A percentile compares a stretch with the other conserved stretches of the same genome.
phyloP scores from a whole-genome alignment of 2,329 filamentous ascomycete genomes.

The Claviceps lovelessii region DNA sequence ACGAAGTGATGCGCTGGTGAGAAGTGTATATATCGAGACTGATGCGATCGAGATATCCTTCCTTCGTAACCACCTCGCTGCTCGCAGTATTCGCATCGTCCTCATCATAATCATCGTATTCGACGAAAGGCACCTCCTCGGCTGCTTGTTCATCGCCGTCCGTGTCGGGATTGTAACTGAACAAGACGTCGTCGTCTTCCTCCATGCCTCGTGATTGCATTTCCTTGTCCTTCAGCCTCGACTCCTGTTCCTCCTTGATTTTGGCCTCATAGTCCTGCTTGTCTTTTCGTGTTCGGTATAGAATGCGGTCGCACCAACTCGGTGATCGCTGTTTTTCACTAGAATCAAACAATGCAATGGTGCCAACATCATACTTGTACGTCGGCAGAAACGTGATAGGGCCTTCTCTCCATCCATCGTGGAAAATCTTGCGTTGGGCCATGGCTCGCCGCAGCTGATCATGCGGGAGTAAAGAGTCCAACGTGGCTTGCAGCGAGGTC shows the following conservation, averaged over 20 bases:
- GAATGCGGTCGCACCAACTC: slow-evolving; percentile 92
- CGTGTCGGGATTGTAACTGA: slow-evolving; percentile 76
- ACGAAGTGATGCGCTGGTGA: slow-evolving; percentile 79
- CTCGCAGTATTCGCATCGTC: slow-evolving; percentile 26
- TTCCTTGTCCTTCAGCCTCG: slow-evolving; percentile 63
- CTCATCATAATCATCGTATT: slow-evolving; percentile 46
- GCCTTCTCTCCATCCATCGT: slow-evolving; percentile 87
- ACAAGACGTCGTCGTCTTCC: slow-evolving; percentile 70
- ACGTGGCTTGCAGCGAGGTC: slow-evolving; percentile 72
- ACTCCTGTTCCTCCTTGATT: slow-evolving; percentile 47
- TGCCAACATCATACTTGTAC: slow-evolving; percentile 97
- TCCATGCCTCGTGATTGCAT: slow-evolving; percentile 72
- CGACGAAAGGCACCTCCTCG: slow-evolving; percentile 24
- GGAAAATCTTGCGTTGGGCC: slow-evolving; percentile 61
- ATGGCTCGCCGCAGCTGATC: slow-evolving; percentile 73
- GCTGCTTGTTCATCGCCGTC: slow-evolving; percentile 38
- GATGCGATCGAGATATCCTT: slow-evolving; percentile 41
- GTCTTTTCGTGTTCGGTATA: slow-evolving; percentile 67
- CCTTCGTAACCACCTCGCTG: slow-evolving; percentile 39
- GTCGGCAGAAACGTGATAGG: slow-evolving; percentile 79
- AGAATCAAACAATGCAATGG: slow-evolving; percentile 79
- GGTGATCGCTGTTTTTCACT: slow-evolving; percentile 88
- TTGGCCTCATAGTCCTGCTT: slow-evolving; percentile 51
- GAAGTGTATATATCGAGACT: slow-evolving; percentile 59
- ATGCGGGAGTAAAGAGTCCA: slow-evolving; percentile 75